Percentiles rank a stretch among this genome's conserved stretches.
Evolutionary conservation across 257 asterid genomes (phyloP).

Genomic region (Solanum piurae): DNA sequence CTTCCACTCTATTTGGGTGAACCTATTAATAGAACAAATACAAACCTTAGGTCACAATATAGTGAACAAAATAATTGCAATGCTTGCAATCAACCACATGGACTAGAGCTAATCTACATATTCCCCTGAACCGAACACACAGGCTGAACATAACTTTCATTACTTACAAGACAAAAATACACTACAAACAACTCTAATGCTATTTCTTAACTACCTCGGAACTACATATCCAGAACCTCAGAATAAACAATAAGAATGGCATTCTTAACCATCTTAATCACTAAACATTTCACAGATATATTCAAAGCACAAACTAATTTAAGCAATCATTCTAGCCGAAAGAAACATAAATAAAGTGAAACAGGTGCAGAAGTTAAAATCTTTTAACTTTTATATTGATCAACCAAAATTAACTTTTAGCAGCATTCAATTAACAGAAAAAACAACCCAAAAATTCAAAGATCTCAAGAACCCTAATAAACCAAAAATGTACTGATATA

Average conservation of each 20-base stretch:
- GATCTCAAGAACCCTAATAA: background rate
- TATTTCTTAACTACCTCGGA: background rate
- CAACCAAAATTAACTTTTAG: background rate
- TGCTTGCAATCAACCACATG: background rate
- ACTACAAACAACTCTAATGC: background rate
- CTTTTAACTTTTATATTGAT: background rate
- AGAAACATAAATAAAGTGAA: background rate
- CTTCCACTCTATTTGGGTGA: background rate
- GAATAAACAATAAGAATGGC: background rate
- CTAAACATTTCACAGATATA: background rate
- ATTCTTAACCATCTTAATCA: background rate
- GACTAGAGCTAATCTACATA: background rate
- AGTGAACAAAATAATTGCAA: background rate
- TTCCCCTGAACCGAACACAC: background rate
- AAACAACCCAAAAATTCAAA: background rate
- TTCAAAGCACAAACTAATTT: background rate
- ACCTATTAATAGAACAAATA: background rate
- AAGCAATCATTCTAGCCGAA: background rate
- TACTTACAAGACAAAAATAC: background rate
- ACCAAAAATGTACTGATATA: background rate
- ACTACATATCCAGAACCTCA: background rate
- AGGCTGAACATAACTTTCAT: background rate
- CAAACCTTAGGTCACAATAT: background rate
- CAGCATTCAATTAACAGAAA: background rate
- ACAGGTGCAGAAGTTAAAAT: background rate